Base-by-base conservation (phyloP, 768 basidiomycete species). In the Mycena olivaceomarginata region DNA sequence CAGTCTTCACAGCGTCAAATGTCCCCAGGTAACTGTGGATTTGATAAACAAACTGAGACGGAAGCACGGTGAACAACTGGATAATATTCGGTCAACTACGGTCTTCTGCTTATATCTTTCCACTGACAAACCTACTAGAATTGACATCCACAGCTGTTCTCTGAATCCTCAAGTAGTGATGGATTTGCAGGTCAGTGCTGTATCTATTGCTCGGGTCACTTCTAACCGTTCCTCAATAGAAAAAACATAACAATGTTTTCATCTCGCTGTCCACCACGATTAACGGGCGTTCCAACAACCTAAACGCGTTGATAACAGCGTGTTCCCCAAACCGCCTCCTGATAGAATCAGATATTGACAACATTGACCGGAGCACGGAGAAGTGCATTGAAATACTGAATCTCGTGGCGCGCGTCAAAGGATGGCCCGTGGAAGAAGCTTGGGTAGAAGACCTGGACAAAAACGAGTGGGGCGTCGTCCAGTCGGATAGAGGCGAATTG, bases 81-180 rank as follows among this genome's bases (percentile, higher is more conserved):
- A 86, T 65, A 83, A 82, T 22, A 93, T 98, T 48, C 78, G 78
- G 78, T 79, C 45, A 57, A 39, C n/a, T 51, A 43, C 53, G 45
- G 0, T 56, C 4, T 11, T 43, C 60, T 18, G 48, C 16, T 63
- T 9, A 5, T 25, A 15, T 15, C n/a, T 31, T 22, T 22, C 63
- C n/a, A n/a, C 78, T 71, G n/a, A 73, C 62, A 10, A 40, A 7
- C 56, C 31, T 18, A 45, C 10, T 82, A 98, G 93, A 80, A 85
- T 99, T 63, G 97, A 98, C 83, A 84, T 99, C 80, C 98, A 99
- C 84, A 96, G 95, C 62, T 99, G 97, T 82, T 96, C 96, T 0
- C 85, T 97, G 79, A 96, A 94, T 76, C 88, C 93, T 9, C 91
- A 98, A 82, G 92, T 90, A 48, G 96, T 95, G 93, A 86, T 84